Conservation (phyloP, 1,284 basidiomycete species). For the Ganoderma multipileum region DNA sequence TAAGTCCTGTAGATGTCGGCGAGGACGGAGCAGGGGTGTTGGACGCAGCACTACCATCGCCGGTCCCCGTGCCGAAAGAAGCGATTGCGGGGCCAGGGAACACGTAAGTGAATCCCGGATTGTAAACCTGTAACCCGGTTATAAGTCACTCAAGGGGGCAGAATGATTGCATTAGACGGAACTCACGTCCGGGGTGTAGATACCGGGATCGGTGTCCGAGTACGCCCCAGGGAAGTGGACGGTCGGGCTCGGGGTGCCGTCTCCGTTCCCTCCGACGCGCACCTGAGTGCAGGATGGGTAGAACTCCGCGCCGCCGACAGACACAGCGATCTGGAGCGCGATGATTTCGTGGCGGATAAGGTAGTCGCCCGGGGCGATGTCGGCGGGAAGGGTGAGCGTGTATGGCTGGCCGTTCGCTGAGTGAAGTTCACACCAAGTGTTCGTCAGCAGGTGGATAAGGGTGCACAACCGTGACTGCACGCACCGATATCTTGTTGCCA, state of each 20-base stretch:
- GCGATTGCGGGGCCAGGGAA: constrained; percentile 46
- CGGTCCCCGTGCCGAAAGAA: not conserved
- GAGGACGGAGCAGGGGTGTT: constrained; percentile 16
- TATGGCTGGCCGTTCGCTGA: constrained; percentile 46
- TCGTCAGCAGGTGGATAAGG: constrained; percentile 33
- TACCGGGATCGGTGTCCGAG: constrained; percentile 65
- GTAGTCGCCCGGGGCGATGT: constrained; percentile 67
- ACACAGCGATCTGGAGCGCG: constrained; percentile 64
- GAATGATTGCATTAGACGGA: too few relatives aligned
- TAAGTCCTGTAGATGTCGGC: not conserved
- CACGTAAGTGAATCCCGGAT: constrained; percentile 37
- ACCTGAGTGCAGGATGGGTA: constrained; percentile 74
- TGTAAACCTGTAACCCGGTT: constrained; percentile 40
- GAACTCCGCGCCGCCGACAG: constrained; percentile 67
- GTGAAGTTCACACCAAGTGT: not conserved
- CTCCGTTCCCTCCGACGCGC: constrained; percentile 57
- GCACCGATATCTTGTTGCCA: constrained; percentile 51
- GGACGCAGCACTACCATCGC: not conserved
- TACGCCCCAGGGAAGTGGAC: constrained; percentile 73
- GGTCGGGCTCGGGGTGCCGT: constrained; percentile 49
- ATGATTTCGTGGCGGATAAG: constrained; percentile 77
- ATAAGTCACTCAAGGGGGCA: not conserved
- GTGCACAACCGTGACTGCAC: constrained; percentile 51
- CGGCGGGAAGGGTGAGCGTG: constrained; percentile 59
- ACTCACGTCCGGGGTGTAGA: constrained; percentile 40